Conservation (phyloP, 2,329 filamentous ascomycete species). For the Dendryphion nanum region DNA sequence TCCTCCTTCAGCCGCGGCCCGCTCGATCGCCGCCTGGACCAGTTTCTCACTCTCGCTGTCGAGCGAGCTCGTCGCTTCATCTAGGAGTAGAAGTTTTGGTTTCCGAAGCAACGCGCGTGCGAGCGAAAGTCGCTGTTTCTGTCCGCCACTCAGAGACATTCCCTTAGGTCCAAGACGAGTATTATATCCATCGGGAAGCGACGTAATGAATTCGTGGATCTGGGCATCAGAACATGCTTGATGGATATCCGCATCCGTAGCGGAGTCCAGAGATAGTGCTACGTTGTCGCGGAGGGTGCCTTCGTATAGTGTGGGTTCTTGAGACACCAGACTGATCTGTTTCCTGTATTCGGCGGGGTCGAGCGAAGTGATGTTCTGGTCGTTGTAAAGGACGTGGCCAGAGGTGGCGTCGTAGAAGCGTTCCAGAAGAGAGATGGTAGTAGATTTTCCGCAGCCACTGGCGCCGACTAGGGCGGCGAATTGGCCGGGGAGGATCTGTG, state of each 20-base stretch:
- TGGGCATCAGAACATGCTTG: constrained; percentile 35
- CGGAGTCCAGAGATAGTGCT: constrained; percentile 29
- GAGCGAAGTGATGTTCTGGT: constrained; percentile 35
- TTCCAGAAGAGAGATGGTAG: constrained; percentile 60
- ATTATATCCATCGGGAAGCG: constrained; percentile 33
- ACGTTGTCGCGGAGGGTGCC: constrained; percentile 44
- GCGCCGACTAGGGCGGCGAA: constrained; percentile 70
- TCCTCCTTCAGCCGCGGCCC: constrained; percentile 24
- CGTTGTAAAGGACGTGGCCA: constrained; percentile 61
- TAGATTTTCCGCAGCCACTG: constrained; percentile 71
- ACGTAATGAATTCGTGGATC: constrained; percentile 40
- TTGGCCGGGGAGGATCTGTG: constrained; percentile 57
- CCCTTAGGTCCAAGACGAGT: constrained; percentile 38
- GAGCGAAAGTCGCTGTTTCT: constrained; percentile 35
- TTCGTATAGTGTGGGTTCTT: constrained; percentile 49
- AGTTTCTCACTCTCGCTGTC: constrained; percentile 35
- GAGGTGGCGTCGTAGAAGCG: constrained; percentile 68
- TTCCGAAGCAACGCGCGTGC: constrained; percentile 33
- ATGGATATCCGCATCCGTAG: constrained; percentile 28
- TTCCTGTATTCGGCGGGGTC: constrained; percentile 41
- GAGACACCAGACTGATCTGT: constrained; percentile 45
- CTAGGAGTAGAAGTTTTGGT: constrained; percentile 32
- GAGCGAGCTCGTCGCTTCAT: constrained; percentile 34
- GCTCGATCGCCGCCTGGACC: constrained; percentile 36
- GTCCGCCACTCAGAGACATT: constrained; percentile 32